A percentile compares a stretch with the other conserved stretches of the same genome.
Conservation (phyloP, 129 eudicot genomes). For the Calendula officinalis region DNA sequence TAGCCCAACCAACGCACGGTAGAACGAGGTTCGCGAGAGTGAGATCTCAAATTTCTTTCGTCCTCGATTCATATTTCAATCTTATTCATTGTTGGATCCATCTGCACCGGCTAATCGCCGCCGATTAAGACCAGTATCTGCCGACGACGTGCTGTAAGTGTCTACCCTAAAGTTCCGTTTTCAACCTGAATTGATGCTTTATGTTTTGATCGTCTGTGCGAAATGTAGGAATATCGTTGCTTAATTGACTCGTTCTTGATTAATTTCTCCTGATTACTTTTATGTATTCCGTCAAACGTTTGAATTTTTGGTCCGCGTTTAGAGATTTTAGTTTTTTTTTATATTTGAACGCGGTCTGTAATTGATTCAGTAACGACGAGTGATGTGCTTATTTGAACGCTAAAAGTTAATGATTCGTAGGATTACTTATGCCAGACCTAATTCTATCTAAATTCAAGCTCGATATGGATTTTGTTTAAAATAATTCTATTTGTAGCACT, state of each 20-base stretch:
- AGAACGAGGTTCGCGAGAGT: constrained; percentile 22
- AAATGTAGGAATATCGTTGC: constrained; percentile 2
- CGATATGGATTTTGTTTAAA: neutral
- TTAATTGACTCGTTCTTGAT: constrained; percentile 7
- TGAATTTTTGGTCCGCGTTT: neutral
- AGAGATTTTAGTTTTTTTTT: neutral
- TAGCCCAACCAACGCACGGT: constrained; percentile 28
- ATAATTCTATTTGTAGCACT: constrained; percentile 6
- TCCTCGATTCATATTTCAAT: constrained; percentile 17
- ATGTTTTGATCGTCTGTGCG: constrained; percentile 24
- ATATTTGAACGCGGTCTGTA: neutral
- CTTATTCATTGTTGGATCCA: constrained; percentile 24
- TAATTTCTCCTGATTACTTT: neutral
- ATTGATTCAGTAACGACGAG: neutral
- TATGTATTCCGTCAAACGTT: neutral
- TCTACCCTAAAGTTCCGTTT: neutral
- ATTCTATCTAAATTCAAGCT: neutral
- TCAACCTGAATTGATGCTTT: constrained; percentile 4
- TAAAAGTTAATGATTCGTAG: neutral
- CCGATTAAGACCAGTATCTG: constrained; percentile 18
- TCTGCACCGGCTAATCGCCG: constrained; percentile 22
- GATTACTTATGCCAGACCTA: constrained; percentile 3
- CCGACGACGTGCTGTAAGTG: constrained; percentile 27
- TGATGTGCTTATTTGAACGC: neutral
- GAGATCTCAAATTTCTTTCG: constrained; percentile 30